Evolutionary conservation across 2,329 filamentous ascomycete species (phyloP), one percentile per base, ranked within the genome.

Genomic region (Trichoderma sp.): DNA sequence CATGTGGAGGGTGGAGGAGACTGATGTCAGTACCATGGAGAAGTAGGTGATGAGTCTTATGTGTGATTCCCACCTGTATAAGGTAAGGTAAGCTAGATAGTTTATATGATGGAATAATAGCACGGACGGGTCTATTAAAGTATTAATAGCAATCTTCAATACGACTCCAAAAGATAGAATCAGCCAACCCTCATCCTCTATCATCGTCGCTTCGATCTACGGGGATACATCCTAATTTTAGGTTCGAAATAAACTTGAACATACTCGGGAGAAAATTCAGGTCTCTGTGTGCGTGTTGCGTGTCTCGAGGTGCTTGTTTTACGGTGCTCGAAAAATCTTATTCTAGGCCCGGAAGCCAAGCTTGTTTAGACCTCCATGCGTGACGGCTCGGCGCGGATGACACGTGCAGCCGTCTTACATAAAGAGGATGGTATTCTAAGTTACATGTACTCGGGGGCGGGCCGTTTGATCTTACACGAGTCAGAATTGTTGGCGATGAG

Each of bases 1-100:
- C 77, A 97, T 97, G 92, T 97, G 94, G 94, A 84, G 90, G 68
- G 89, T 94, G 12, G 91, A 90, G 76, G 88, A 93, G 75, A 92
- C 93, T 4, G 91, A 96, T 78, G 80, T 94, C 29, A 88, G 84
- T 70, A 85, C 85, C 3, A 75, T 89, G 77, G 86, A 87, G 74
- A 76, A 72, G 64, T 52, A 52, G 35, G 48, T 67, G 60, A 17
- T 61, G 25, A 29, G 54, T 61, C 17, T 35, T 25, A 27, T 29
- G 25, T 50, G 58, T 61, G 39, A 25, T 27, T 52, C 48, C 12
- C 25, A 17, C 17, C 27, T 48, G 42, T 19, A 22, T 22, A 48
- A 13, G 22, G 42, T 29, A 54, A 54, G 52, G 52, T 34, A 52
- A 29, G 48, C 27, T 25, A 8, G 13, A n/a, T 22, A n/a, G 22